phyloP scores from a whole-genome alignment of 129 eudicot genomes.

The Deinandra increscens region DNA sequence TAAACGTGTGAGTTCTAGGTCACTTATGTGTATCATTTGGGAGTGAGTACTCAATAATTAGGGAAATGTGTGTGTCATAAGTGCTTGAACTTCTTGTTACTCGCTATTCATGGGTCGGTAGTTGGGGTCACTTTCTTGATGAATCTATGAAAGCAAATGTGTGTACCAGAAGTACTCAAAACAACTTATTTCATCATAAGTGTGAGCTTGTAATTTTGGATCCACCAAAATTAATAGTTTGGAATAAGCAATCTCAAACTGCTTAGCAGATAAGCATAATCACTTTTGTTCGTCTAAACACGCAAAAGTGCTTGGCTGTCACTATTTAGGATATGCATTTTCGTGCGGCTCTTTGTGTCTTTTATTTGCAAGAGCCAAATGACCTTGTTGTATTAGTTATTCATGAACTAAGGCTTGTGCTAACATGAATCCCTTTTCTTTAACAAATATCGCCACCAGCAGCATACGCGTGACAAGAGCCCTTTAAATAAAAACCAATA shows the following conservation, averaged over 20 bases:
- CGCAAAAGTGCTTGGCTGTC: background rate
- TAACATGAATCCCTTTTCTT: too few relatives aligned
- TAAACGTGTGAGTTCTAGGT: background rate
- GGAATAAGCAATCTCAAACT: background rate
- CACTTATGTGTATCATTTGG: background rate
- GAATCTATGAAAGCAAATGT: background rate
- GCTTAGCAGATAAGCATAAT: background rate
- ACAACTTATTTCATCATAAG: background rate
- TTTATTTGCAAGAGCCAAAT: too few relatives aligned
- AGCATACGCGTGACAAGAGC: background rate
- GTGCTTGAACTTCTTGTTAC: background rate
- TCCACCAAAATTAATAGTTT: background rate
- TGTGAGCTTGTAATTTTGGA: background rate
- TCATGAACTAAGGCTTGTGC: background rate
- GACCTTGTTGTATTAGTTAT: background rate
- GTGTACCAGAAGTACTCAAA: background rate
- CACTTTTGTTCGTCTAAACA: background rate
- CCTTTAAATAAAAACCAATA: slow-evolving; percentile 2
- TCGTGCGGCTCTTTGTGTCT: too few relatives aligned
- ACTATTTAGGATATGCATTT: background rate
- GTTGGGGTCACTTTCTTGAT: background rate
- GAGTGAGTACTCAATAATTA: background rate
- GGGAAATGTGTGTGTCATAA: background rate
- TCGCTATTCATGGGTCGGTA: background rate
- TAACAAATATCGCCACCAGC: too few relatives aligned